Conservation (phyloP, 2,329 filamentous ascomycete genomes). For the Alternaria metachromatica region DNA sequence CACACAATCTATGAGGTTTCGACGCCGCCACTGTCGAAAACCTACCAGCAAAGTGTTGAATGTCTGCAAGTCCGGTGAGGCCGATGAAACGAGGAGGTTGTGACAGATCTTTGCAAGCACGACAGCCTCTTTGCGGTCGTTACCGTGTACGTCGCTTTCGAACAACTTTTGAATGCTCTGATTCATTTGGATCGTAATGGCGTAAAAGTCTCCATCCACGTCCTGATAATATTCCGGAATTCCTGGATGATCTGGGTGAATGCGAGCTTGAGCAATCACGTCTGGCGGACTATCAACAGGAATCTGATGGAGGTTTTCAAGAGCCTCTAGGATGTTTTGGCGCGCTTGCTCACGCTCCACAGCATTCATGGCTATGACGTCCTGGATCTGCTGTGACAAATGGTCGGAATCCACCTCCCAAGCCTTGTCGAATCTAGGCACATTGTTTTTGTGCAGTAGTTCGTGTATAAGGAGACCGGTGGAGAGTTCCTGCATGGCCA, state of each 20-base stretch:
- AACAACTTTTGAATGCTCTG: slow-evolving; percentile 33
- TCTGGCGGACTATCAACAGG: slow-evolving; percentile 18
- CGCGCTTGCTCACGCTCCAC: slow-evolving; percentile 9
- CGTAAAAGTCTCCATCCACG: slow-evolving; percentile 43
- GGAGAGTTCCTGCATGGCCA: slow-evolving; percentile 50
- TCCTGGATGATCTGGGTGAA: slow-evolving; percentile 11
- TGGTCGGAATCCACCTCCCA: slow-evolving; percentile 1
- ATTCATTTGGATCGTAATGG: slow-evolving; percentile 40
- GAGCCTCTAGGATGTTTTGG: slow-evolving; percentile 22
- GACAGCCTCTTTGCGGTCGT: slow-evolving; percentile 19
- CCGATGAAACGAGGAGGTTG: slow-evolving; percentile 68
- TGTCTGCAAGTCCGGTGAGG: slow-evolving; percentile 70
- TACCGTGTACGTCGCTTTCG: slow-evolving; percentile 17
- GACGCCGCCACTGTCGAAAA: slow-evolving; percentile 54
- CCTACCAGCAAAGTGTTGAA: slow-evolving; percentile 74
- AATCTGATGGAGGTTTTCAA: slow-evolving; percentile 19
- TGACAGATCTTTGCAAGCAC: slow-evolving; percentile 56
- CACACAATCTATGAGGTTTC: slow-evolving; percentile 34
- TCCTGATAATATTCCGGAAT: slow-evolving; percentile 50
- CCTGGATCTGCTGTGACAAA: slow-evolving; percentile 31
- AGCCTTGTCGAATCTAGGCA: slow-evolving; percentile 6
- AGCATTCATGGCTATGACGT: slow-evolving; percentile 11
- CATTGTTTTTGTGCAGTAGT: slow-evolving; percentile 35
- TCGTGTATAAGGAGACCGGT: slow-evolving; percentile 50
- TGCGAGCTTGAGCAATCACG: slow-evolving; percentile 14